Evolutionary conservation across 805 yeast species (phyloP).

Genomic region (Saccharomycopsis sp.): DNA sequence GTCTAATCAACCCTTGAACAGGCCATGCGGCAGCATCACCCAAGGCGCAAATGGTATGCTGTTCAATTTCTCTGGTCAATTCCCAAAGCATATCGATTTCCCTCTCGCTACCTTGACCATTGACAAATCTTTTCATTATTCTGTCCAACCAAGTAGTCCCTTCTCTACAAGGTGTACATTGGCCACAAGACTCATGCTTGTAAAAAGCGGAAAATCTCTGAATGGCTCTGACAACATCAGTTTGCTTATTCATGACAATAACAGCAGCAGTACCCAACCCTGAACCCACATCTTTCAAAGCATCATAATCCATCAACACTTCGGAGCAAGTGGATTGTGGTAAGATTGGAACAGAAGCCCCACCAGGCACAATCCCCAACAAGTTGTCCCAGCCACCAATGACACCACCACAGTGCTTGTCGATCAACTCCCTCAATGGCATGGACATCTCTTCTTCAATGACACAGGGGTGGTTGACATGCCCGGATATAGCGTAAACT

Average conservation of each 20-base stretch:
- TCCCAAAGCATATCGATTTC: conserved; percentile 83
- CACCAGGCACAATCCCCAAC: conserved; percentile 83
- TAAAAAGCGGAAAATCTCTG: conserved; percentile 78
- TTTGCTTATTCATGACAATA: conserved; percentile 80
- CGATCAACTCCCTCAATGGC: conserved; percentile 72
- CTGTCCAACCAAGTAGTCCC: conserved; percentile 81
- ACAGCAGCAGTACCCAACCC: conserved; percentile 93
- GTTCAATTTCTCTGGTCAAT: conserved; percentile 79
- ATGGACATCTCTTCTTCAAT: conserved; percentile 93
- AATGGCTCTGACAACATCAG: conserved; percentile 78
- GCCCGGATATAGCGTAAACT: conserved; percentile 80
- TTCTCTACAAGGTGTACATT: conserved; percentile 91
- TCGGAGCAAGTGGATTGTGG: conserved; percentile 57
- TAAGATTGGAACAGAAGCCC: conserved; percentile 78
- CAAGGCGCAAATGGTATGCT: conserved; percentile 85
- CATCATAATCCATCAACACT: conserved; percentile 82
- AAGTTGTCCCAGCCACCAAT: conserved; percentile 91
- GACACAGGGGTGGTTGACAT: conserved; percentile 86
- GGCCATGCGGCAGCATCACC: conserved; percentile 97
- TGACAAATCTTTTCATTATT: conserved; percentile 74
- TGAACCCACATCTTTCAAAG: conserved; percentile 73
- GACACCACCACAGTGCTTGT: conserved; percentile 85
- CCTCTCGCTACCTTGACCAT: conserved; percentile 70
- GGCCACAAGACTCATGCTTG: conserved; percentile 91
- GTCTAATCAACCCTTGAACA: conserved; percentile 76